Evolutionary conservation across 2,329 filamentous ascomycete species (phyloP).

Genomic region (Septoria petroselini): DNA sequence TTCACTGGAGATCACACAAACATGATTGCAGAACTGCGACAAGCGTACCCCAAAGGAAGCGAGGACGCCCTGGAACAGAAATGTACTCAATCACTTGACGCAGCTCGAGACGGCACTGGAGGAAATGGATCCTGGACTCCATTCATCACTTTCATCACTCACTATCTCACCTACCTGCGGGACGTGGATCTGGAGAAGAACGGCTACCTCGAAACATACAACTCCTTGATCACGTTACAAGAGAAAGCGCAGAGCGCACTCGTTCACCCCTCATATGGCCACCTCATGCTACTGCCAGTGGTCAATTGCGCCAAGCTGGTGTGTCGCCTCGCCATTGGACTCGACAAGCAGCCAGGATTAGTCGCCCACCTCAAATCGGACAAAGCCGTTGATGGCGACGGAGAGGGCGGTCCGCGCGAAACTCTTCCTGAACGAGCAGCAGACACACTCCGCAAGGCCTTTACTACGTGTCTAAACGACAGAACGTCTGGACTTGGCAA

Average conservation of each 20-base stretch:
- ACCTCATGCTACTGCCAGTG: constrained; percentile 77
- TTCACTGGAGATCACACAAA: constrained; percentile 64
- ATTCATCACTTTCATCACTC: constrained; percentile 74
- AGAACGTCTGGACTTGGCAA: constrained; percentile 59
- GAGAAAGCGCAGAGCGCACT: constrained; percentile 77
- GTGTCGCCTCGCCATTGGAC: constrained; percentile 75
- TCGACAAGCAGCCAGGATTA: constrained; percentile 77
- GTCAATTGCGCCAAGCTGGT: constrained; percentile 78
- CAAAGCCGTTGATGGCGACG: constrained; percentile 45
- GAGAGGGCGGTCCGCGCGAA: constrained; percentile 65
- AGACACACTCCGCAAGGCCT: constrained; percentile 85
- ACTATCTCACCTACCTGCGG: constrained; percentile 77
- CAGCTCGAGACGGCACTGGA: constrained; percentile 62
- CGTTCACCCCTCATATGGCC: constrained; percentile 72
- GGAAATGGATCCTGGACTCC: constrained; percentile 69
- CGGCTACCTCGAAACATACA: constrained; percentile 71
- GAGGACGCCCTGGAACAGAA: constrained; percentile 59
- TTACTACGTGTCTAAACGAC: constrained; percentile 84
- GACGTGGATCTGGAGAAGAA: constrained; percentile 76
- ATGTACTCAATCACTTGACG: constrained; percentile 62
- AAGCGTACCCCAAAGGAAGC: constrained; percentile 51
- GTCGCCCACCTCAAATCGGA: constrained; percentile 56
- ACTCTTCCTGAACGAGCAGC: constrained; percentile 84
- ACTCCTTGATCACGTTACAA: constrained; percentile 68
- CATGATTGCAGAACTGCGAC: constrained; percentile 65